Conservation (phyloP, 139 green algal species). For the Auxenochlorella pyrenoidosa region DNA sequence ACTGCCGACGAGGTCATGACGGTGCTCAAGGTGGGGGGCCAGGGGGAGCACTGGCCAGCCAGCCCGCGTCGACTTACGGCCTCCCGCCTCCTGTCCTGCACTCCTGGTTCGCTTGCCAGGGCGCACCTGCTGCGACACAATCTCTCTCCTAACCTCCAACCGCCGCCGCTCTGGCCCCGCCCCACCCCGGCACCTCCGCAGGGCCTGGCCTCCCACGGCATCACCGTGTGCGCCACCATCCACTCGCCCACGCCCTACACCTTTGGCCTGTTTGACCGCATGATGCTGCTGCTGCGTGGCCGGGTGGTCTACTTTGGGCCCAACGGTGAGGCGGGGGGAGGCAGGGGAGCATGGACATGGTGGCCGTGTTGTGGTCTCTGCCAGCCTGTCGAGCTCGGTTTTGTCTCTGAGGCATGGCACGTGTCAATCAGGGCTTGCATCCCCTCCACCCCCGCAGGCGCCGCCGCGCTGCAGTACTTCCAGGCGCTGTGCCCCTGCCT, state of each 20-base stretch:
- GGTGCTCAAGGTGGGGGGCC: neutral
- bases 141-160: neutral
- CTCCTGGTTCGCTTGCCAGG: neutral
- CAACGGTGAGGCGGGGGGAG: constrained; percentile 33
- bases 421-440: too few relatives aligned
- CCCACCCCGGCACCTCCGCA: too few relatives aligned
- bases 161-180: neutral
- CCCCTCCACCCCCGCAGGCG: neutral
- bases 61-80: too few relatives aligned
- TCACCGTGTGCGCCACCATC: constrained; percentile 74
- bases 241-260: constrained; percentile 64
- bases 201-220: constrained; percentile 53
- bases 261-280: constrained; percentile 76
- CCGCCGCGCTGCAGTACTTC: constrained; percentile 51
- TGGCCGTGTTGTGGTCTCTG: neutral
- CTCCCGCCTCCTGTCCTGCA: too few relatives aligned
- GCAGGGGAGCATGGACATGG: too few relatives aligned
- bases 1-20: constrained; percentile 64
- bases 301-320: constrained; percentile 60
- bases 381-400: neutral
- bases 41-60: too few relatives aligned
- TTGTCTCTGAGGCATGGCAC: too few relatives aligned
- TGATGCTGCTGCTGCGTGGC: constrained; percentile 62
- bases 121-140: neutral
- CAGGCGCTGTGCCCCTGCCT: constrained; percentile 24